phyloP scores from a whole-genome alignment of 176 grass and related monocot genomes.

The Oryza punctata region DNA sequence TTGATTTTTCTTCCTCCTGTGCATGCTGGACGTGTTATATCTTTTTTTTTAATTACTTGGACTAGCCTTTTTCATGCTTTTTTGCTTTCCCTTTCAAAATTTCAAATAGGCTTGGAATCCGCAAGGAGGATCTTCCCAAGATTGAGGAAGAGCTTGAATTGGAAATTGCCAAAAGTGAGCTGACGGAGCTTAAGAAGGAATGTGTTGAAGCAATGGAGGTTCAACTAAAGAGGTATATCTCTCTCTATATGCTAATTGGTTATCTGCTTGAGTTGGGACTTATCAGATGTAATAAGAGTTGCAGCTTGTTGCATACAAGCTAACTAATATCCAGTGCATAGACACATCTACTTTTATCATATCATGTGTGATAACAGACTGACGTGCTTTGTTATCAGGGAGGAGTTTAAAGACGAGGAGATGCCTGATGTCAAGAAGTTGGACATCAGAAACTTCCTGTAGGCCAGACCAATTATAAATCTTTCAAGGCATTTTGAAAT shows the following conservation, averaged over 20 bases:
- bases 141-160: slow-evolving; percentile 76
- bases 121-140: slow-evolving; percentile 87
- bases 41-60: not conserved
- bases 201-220: slow-evolving; percentile 74
- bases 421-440: slow-evolving; percentile 77
- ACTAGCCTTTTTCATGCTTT: slow-evolving; percentile 7
- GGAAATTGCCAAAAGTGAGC: slow-evolving; percentile 72
- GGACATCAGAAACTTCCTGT: slow-evolving; percentile 89
- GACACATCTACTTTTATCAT: not conserved
- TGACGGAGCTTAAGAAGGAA: slow-evolving; percentile 80
- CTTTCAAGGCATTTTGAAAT: slow-evolving; percentile 13
- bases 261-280: slow-evolving; percentile 1
- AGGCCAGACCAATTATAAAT: slow-evolving; percentile 27
- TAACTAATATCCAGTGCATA: not conserved
- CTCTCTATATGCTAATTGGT: not conserved
- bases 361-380: not conserved
- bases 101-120: slow-evolving; percentile 75
- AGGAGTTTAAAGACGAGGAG: slow-evolving; percentile 93
- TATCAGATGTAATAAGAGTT: not conserved
- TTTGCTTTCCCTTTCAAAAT: slow-evolving; percentile 28
- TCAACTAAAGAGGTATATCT: slow-evolving; percentile 74
- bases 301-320: not conserved
- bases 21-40: not conserved
- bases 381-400: slow-evolving; percentile 46
- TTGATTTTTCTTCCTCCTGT: slow-evolving; percentile 13